Evolutionary conservation across 768 basidiomycete genomes (phyloP).

Genomic region (Termitomyces sp.): DNA sequence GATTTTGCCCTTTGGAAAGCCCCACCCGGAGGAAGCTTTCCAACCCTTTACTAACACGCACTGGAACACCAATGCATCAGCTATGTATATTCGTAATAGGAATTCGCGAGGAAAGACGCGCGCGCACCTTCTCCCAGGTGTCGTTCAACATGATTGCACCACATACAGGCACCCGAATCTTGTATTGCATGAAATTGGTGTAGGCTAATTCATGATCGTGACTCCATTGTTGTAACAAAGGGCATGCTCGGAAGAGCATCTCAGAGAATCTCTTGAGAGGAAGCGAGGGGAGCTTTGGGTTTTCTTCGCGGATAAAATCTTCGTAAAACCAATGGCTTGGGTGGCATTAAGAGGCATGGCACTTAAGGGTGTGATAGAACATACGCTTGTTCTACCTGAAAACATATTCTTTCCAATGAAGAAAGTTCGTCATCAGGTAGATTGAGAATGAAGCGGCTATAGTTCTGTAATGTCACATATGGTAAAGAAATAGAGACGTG

Average conservation of each 20-base stretch:
- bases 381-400: slow-evolving; percentile 99
- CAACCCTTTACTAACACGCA: slow-evolving; percentile 98
- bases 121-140: slow-evolving; percentile 82
- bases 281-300: slow-evolving; percentile 80
- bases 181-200: slow-evolving; percentile 91
- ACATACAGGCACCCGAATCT: slow-evolving; percentile 94
- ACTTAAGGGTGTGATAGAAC: slow-evolving; percentile 26
- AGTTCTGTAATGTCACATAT: slow-evolving; percentile 4
- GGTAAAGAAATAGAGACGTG: slow-evolving; percentile 1
- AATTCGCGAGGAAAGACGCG: not conserved
- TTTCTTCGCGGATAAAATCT: slow-evolving; percentile 93
- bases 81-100: slow-evolving; percentile 1
- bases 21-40: slow-evolving; percentile 96
- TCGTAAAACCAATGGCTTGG: slow-evolving; percentile 99
- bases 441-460: slow-evolving; percentile 93
- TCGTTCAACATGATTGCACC: slow-evolving; percentile 95
- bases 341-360: slow-evolving; percentile 4
- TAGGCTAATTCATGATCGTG: slow-evolving; percentile 84
- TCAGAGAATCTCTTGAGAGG: slow-evolving; percentile 91
- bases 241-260: slow-evolving; percentile 83
- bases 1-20: slow-evolving; percentile 99
- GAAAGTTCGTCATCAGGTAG: slow-evolving; percentile 90
- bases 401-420: slow-evolving; percentile 91
- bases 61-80: slow-evolving; percentile 34
- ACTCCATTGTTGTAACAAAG: slow-evolving; percentile 77